phyloP scores from a whole-genome alignment of 495 filamentous ascomycete genomes.

The Hypoxylon fragiforme region DNA sequence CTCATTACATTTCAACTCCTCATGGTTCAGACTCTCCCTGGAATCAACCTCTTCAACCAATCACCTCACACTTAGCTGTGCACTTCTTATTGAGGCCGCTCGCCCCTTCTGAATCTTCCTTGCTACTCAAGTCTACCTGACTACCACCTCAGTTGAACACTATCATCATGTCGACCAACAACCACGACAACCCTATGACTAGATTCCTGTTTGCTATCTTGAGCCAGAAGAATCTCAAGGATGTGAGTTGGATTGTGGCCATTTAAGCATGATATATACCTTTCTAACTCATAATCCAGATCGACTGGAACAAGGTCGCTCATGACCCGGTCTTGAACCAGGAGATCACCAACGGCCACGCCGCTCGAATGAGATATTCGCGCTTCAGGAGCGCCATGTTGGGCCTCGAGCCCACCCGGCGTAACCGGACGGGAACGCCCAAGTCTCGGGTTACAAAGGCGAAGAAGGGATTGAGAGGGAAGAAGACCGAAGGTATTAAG shows the following conservation, averaged over 20 bases:
- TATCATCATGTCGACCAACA: slow-evolving; percentile 49
- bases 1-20: slow-evolving; percentile 37
- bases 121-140: slow-evolving; percentile 3
- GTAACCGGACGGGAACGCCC: slow-evolving; percentile 42
- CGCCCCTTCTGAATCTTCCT: slow-evolving; percentile 12
- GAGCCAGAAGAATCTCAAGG: slow-evolving; percentile 73
- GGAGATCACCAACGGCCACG: slow-evolving; percentile 77
- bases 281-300: slow-evolving; percentile 46
- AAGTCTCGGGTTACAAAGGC: slow-evolving; percentile 45
- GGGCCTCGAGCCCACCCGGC: slow-evolving; percentile 44
- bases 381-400: slow-evolving; percentile 60
- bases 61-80: slow-evolving; percentile 29
- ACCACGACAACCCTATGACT: slow-evolving; percentile 55
- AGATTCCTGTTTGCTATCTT: slow-evolving; percentile 76
- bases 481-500: slow-evolving; percentile 38
- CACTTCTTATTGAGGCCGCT: slow-evolving; percentile 35
- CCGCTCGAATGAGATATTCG: slow-evolving; percentile 78
- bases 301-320: slow-evolving; percentile 75
- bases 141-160: slow-evolving; percentile 3
- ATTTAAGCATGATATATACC: background rate
- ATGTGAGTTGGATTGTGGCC: slow-evolving; percentile 50
- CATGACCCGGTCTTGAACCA: slow-evolving; percentile 52
- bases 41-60: slow-evolving; percentile 19
- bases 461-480: slow-evolving; percentile 43
- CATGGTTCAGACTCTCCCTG: slow-evolving; percentile 32